phyloP scores from a whole-genome alignment of 2,329 filamentous ascomycete species.

The Pseudocercospora macadamiae region DNA sequence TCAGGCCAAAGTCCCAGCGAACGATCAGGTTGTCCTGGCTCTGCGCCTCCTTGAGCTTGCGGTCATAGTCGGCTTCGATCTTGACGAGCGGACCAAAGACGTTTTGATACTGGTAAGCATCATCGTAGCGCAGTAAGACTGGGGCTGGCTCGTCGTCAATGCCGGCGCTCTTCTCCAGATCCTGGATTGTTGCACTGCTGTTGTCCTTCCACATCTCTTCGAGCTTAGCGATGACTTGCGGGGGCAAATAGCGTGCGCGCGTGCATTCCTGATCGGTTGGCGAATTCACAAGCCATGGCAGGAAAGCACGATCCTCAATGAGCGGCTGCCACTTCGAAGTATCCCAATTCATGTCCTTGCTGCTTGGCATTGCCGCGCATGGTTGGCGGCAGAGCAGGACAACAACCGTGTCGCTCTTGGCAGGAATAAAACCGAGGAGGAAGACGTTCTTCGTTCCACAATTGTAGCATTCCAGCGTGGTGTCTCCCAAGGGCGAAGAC shows the following conservation, averaged over 20 bases:
- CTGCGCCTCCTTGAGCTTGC: slow-evolving; percentile 97
- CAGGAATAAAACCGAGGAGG: slow-evolving; percentile 93
- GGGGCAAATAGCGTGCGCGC: slow-evolving; percentile 87
- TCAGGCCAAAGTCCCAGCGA: slow-evolving; percentile 91
- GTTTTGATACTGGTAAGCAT: slow-evolving; percentile 98
- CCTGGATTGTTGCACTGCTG: slow-evolving; percentile 80
- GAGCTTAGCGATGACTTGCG: slow-evolving; percentile 91
- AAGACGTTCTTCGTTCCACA: slow-evolving; percentile 99
- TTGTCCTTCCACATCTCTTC: slow-evolving; percentile 99
- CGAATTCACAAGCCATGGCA: slow-evolving; percentile 87
- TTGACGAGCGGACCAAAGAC: slow-evolving; percentile 97
- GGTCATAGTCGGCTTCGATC: slow-evolving; percentile 98
- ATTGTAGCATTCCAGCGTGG: slow-evolving; percentile 97
- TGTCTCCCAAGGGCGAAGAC: slow-evolving; percentile 89
- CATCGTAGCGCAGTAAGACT: slow-evolving; percentile 90
- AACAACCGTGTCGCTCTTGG: slow-evolving; percentile 97
- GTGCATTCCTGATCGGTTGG: slow-evolving; percentile 95
- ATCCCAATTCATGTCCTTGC: slow-evolving; percentile 99
- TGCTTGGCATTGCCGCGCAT: slow-evolving; percentile 90
- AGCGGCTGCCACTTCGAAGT: slow-evolving; percentile 96
- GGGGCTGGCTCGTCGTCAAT: slow-evolving; percentile 95
- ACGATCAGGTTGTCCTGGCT: slow-evolving; percentile 95
- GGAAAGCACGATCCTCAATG: slow-evolving; percentile 93
- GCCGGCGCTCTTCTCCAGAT: slow-evolving; percentile 86
- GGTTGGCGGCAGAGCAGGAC: slow-evolving; percentile 95